These are phyloP conservation scores for Calycina marina DNA, from an alignment of 2,329 filamentous ascomycete genomes.

Conservation along the genomic window DNA sequence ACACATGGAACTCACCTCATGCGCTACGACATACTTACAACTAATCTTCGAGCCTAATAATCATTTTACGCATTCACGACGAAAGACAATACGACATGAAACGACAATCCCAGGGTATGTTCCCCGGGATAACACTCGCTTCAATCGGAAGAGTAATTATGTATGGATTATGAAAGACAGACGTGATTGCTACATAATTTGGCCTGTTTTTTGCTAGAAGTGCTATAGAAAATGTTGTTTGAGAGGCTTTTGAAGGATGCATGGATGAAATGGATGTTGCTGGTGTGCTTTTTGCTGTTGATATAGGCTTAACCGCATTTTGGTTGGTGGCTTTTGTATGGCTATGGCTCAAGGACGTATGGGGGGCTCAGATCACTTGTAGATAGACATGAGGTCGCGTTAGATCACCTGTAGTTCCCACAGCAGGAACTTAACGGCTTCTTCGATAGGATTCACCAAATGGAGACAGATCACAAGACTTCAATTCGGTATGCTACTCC, in stretches of 20 bases:
- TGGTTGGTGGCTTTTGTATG: neutral
- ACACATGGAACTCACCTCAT: neutral
- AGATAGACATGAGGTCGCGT: neutral
- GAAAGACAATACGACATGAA: neutral
- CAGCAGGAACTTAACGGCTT: too few species aligned
- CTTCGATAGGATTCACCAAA: too few species aligned
- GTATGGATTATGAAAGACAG: neutral
- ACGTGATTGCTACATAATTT: too few species aligned
- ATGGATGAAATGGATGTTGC: too few species aligned
- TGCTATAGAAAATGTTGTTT: neutral
- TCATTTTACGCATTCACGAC: neutral
- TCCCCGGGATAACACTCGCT: neutral
- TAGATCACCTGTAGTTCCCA: too few species aligned
- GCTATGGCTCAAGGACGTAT: neutral
- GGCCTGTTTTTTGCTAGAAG: neutral
- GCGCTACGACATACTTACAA: neutral
- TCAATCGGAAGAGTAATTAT: neutral
- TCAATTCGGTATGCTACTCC: too few species aligned
- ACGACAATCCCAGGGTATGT: neutral
- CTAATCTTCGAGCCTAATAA: neutral
- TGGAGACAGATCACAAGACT: too few species aligned
- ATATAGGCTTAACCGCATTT: neutral
- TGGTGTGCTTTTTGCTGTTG: neutral
- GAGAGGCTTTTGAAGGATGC: neutral
- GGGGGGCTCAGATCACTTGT: neutral